Base-by-base conservation (phyloP, 1,139 yeast genomes). In the Saccharomyces hybrid region DNA sequence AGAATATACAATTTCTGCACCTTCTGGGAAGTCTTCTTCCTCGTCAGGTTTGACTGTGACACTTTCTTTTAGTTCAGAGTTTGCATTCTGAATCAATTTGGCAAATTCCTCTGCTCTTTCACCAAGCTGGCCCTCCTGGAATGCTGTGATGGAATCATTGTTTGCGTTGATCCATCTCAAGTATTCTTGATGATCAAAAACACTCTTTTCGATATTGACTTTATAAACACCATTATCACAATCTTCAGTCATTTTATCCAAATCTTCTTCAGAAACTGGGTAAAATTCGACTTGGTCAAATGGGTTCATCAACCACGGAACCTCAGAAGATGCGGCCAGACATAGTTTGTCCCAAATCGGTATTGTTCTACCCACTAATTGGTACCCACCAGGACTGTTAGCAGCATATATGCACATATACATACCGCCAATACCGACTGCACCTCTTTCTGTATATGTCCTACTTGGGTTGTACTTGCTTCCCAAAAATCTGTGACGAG, bases 351-450 rank as follows among this genome's bases (percentile, higher is more conserved):
- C 98, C 99, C 99, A 93, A 63, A 91, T 91, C 56, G 98, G 98
- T 61, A 93, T 84, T 4, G 99, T 93, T 70, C 98, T 82, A 55
- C 98, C 99, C 59, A 90, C 93, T 65, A 93, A 79, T 75, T 91
- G 98, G 73, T 93, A 93, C 31, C 99, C 99, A 73, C 99, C 99
- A 53, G 99, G 99, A 27, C 97, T 88, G 64, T 91, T 97, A 91
- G 91, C 90, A 48, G 98, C 90, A 73, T 93, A 93, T 63, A 93
- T 91, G 76, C 98, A 91, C 97, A 91, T 90, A 77, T 90, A 93
- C 85, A 86, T 89, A 63, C 98, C 98, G 61, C 98, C 99, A 70
- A 93, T 85, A 67, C 99, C 99, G 60, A 93, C 98, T 42, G 95
- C 87, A 63, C 98, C 99, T 67, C 89, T 88, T 47, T 97, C 97